Base-by-base conservation (phyloP, 176 grass and related monocot genomes). In the Oryza nivara region DNA sequence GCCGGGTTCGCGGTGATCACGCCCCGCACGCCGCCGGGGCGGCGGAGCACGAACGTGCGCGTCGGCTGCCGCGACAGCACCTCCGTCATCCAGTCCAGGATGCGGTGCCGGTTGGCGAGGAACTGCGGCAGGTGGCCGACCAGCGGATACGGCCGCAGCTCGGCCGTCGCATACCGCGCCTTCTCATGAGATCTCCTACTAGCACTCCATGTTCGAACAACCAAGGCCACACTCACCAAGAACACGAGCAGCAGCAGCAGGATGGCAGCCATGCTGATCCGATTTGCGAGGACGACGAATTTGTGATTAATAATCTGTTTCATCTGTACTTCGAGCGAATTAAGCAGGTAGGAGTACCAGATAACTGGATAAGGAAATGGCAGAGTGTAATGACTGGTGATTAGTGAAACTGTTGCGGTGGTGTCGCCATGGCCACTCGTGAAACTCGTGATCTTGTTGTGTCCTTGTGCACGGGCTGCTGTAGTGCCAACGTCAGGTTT, bases 51-150 rank as follows among this genome's bases (percentile, higher is more conserved):
- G 38, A 91, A 68, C 9, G 91, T 91, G 67, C 76, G 80, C 56
- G 80, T 86, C 17, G 91, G 81, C 65, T 80, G 75, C 12, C 28
- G n/a, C 15, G 47, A 54, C 8, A 96, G 47, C 46, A 35, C 45
- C 19, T 91, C 86, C 4, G 91, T 69, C 14, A 88, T 22, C 94
- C 91, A 93, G 65, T 96, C 91, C 25, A 81, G 9, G 3, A 91
- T 17, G 38, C 89, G 94, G 68, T 88, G 81, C 11, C 89, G 84
- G 81, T 96, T 96, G 20, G 83, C 73, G 4, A 96, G 9, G 68
- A 81, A 91, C 70, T 96, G 88, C 17, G 89, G 91, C 26, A 96
- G 86, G 88, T 92, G 86, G 10, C 90, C 91, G 47, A 95, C 11
- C 52, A 95, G 44, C 46, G 90, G 93, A 60, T 95, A 95, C 4